phyloP scores from a whole-genome alignment of 176 grass and related monocot genomes.

The Thinopyrum elongatum region DNA sequence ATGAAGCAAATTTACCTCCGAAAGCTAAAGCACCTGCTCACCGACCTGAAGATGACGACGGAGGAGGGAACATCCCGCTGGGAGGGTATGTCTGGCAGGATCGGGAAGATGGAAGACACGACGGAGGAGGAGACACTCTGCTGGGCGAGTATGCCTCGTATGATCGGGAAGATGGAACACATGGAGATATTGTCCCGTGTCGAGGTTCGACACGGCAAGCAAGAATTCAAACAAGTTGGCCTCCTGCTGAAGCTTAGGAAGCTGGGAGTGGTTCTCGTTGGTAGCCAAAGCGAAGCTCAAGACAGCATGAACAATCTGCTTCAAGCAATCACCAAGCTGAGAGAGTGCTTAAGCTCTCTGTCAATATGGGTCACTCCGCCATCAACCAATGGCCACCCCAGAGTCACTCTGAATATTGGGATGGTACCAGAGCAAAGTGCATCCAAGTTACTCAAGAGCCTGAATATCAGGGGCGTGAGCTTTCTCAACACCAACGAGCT shows the following conservation, averaged over 20 bases:
- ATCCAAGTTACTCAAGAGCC: neutral
- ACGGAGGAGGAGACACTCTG: too few relatives aligned
- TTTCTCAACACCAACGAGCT: neutral
- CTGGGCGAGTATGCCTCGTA: neutral
- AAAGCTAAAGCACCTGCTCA: conserved; percentile 7
- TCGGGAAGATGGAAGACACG: neutral
- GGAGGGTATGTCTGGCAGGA: neutral
- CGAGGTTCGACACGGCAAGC: neutral
- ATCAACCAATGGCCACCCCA: neutral
- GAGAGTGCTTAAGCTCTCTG: neutral
- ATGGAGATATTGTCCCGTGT: neutral
- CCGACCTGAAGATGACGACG: neutral
- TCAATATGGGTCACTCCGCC: neutral
- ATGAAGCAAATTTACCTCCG: neutral
- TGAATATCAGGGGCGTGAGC: neutral
- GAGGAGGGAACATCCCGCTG: too few relatives aligned
- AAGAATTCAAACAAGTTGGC: neutral
- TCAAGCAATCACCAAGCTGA: neutral
- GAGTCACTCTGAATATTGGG: neutral
- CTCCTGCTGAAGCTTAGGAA: neutral
- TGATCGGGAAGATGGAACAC: neutral
- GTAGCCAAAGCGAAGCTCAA: neutral
- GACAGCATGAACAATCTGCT: neutral
- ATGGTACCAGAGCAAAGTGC: neutral
- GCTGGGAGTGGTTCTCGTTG: neutral